A percentile compares a stretch with the other conserved stretches of the same genome.
Evolutionary conservation across 352 stramenopile genomes (phyloP).

Genomic region (Globisporangium acanthophoron): DNA sequence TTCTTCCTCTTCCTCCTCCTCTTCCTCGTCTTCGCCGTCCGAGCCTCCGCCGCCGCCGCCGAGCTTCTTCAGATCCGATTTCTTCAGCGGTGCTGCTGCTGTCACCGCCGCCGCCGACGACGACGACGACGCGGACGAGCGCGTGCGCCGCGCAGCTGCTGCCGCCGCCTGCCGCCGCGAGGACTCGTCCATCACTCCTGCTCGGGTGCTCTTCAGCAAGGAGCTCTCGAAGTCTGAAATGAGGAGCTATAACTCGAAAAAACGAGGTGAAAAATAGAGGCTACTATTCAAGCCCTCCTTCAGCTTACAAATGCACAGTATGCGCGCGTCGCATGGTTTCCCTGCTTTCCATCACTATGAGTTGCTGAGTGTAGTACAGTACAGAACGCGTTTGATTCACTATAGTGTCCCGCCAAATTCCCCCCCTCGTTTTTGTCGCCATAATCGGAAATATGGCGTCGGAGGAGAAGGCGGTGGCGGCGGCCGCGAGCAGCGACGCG

Average conservation of each 20-base stretch:
- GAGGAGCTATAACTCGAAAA: too few relatives aligned
- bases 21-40: conserved; percentile 32
- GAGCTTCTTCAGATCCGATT: too few relatives aligned
- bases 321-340: background rate
- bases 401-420: too few relatives aligned
- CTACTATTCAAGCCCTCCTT: too few relatives aligned
- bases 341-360: background rate
- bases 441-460: conserved; percentile 6
- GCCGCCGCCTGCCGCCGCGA: conserved; percentile 26
- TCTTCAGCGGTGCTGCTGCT: conserved; percentile 4
- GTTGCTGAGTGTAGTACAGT: background rate
- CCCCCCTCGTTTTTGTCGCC: too few relatives aligned
- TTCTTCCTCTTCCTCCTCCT: conserved; percentile 49
- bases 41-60: conserved; percentile 8
- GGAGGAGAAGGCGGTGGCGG: conserved; percentile 12
- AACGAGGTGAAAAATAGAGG: too few relatives aligned
- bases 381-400: too few relatives aligned
- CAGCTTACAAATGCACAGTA: background rate
- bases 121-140: background rate
- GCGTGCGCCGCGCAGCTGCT: conserved; percentile 4
- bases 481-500: background rate
- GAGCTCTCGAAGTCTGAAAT: too few relatives aligned
- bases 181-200: background rate
- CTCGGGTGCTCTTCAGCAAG: too few relatives aligned
- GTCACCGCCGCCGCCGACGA: background rate